Evolutionary conservation across 192 early-diverging fungal genomes (phyloP), one percentile per base, ranked within the genome.

Genomic region (Coemansia sp.): DNA sequence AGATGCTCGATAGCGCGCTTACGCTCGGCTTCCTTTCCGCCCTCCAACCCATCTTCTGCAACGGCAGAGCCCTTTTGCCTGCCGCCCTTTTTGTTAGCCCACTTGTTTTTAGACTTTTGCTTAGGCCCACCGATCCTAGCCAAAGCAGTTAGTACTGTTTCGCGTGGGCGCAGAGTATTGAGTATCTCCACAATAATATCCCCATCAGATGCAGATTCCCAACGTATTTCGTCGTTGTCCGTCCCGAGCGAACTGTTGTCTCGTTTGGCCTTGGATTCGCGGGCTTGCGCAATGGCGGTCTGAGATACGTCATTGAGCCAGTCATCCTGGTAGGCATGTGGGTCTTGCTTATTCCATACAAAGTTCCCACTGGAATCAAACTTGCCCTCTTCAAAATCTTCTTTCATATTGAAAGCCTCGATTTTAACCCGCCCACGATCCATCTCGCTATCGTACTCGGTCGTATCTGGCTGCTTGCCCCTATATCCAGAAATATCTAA

Each of bases 341-440:
- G 89, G 65, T 91, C 90, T 53, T 87, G 68, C 64, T 91, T 90
- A 67, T 85, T 85, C 31, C 90, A 89, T 22, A 89, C 76, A 83
- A 91, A 97, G 47, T 91, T 89, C 0, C 93, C 90, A 1, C 85
- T 58, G 12, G 83, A 80, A 57, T 93, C 89, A 66, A 92, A 89
- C 34, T 83, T 83, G 8, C 89, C 87, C 64, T 92, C 90, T 47
- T 90, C 88, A 65, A 95, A 53, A 18, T 93, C 92, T 10, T 87
- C 77, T n/a, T 85, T 85, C 91, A 95, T 93, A 64, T 91, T 88
- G 65, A 93, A 93, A 1, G 91, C 90, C 66, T 90, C 87, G 15
- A 93, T 75, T 39, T 61, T 72, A 0, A 62, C 52, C 22, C 24
- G 68, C 40, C 41, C 70, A 5, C 61, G 55, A 15, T 47, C 63